Evolutionary conservation across 768 basidiomycete species (phyloP), one percentile per base, ranked within the genome.

Genomic region (Lepiota subincarnata): DNA sequence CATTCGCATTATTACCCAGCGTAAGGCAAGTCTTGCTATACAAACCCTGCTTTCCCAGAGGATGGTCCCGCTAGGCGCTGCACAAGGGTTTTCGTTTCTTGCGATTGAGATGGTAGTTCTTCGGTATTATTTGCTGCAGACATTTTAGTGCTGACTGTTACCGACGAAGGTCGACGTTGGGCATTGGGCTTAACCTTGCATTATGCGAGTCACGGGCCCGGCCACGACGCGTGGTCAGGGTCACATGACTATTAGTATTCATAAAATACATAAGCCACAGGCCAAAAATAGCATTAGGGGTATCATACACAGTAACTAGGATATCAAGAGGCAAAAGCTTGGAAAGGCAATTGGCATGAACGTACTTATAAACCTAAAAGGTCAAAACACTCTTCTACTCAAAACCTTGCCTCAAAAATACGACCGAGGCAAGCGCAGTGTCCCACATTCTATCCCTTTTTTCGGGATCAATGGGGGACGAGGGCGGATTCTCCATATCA

Each of bases 1-100:
- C 48, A 20, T 48, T 10, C 38, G 49, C 55, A 14, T 41, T 20
- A 37, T 40, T 26, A 35, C 19, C 19, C 6, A 11, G 20, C 22
- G 4, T 2, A 24, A 20, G 41, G 49, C 36, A 28, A 28, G 13
- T 46, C 34, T 19, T 5, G 11, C n/a, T 35, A 16, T 31, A 71
- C 82, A 62, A 64, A 89, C 86, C 92, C 92, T 42, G 92, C 92
- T 76, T 96, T 96, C 41, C 81, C 86, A 3, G 88, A 87, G 2
- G 90, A 93, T 10, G 91, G 90, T 14, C 93, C 93, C 12, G 92
- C 93, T 39, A 96, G 80, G 41, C 90, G 82, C 56, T 80, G 83
- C 22, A 92, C 71, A 36, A 93, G 80, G 65, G 84, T 89, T 38
- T 79, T 78, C 6, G 84, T 74, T 60, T 84, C 80, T 67, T 84